These are phyloP conservation scores for Arthrinium phaeospermum DNA, from an alignment of 2,329 filamentous ascomycete species.

Conservation along the genomic window DNA sequence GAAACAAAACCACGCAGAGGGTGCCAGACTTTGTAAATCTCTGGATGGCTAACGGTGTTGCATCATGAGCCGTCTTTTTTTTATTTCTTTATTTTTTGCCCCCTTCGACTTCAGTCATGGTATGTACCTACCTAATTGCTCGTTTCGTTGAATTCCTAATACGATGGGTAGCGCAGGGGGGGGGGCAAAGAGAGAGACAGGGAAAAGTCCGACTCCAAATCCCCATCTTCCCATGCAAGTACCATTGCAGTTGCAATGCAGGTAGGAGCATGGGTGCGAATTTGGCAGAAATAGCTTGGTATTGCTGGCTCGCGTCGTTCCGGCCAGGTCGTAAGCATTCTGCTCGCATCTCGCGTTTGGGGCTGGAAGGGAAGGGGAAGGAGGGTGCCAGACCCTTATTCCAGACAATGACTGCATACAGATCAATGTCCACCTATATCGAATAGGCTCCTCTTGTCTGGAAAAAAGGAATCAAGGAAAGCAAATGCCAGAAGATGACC, in stretches of 20 bases:
- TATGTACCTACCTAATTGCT: background rate
- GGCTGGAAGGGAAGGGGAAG: background rate
- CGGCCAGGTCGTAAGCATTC: background rate
- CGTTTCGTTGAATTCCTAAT: conserved; percentile 4
- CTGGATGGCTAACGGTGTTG: background rate
- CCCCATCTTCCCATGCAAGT: background rate
- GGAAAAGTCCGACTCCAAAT: background rate
- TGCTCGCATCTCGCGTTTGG: conserved; percentile 2
- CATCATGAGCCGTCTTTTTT: background rate
- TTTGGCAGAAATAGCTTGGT: conserved; percentile 8
- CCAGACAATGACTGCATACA: conserved; percentile 5
- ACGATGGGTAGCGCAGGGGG: background rate
- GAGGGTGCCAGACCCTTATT: background rate
- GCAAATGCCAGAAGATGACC: conserved; percentile 20
- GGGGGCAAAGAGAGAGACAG: background rate
- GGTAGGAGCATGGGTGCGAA: conserved; percentile 4
- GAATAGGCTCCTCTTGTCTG: conserved; percentile 19
- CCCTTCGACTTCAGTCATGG: background rate
- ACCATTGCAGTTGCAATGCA: background rate
- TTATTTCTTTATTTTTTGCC: background rate
- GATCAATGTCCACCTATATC: conserved; percentile 4
- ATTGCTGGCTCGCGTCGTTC: background rate
- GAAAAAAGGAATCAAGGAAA: conserved; percentile 23
- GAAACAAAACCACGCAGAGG: background rate
- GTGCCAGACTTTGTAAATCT: background rate